Percentiles rank a stretch among this genome's conserved stretches.
Evolutionary conservation across 768 basidiomycete genomes (phyloP).

Genomic region (Pleurotus cornucopiae): DNA sequence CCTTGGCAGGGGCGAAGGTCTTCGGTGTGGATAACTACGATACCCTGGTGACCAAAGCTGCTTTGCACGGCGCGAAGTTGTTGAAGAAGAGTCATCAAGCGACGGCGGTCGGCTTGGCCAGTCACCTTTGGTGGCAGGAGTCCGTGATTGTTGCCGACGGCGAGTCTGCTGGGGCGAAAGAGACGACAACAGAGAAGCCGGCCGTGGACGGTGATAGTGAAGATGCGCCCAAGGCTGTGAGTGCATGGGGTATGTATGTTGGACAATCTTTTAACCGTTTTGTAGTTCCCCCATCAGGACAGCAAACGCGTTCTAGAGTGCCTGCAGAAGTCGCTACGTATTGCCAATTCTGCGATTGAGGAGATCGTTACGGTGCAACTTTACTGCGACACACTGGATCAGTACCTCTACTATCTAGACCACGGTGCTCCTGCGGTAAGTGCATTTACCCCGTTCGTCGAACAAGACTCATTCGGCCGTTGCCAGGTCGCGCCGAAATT

Average conservation of each 20-base stretch:
- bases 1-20: constrained; percentile 83
- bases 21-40: constrained; percentile 96
- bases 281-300: constrained; percentile 82
- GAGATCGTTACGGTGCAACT: constrained; percentile 95
- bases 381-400: constrained; percentile 94
- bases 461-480: constrained; percentile 1
- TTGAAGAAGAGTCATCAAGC: constrained; percentile 99
- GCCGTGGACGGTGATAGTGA: constrained; percentile 34
- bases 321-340: constrained; percentile 92
- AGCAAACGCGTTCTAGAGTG: constrained; percentile 98
- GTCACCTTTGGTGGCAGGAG: constrained; percentile 99
- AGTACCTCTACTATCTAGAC: constrained; percentile 95
- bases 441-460: constrained; percentile 10
- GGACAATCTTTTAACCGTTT: not conserved
- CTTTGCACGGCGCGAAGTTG: constrained; percentile 91
- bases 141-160: constrained; percentile 31
- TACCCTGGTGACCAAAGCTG: constrained; percentile 97
- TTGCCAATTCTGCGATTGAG: constrained; percentile 94
- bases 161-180: constrained; percentile 29
- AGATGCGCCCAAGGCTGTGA: constrained; percentile 49
- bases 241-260: constrained; percentile 24
- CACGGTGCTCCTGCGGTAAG: constrained; percentile 87
- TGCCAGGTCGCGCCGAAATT: constrained; percentile 88
- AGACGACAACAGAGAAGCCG: constrained; percentile 33
- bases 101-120: constrained; percentile 89